These are phyloP conservation scores for Lactarius sanguifluus DNA, from an alignment of 768 basidiomycete species.

Conservation along the genomic window DNA sequence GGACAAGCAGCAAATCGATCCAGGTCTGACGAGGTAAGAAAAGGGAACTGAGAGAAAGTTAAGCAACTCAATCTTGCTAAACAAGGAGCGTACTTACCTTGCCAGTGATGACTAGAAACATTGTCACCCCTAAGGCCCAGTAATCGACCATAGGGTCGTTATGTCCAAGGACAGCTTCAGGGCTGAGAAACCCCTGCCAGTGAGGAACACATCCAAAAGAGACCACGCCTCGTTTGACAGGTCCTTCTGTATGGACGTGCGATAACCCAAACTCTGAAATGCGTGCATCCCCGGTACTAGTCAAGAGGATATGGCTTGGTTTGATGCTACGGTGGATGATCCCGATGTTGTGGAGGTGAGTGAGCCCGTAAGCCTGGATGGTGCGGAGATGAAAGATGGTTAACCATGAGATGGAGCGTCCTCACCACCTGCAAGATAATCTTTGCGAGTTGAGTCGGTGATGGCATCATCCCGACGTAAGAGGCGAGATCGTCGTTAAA, in stretches of 20 bases:
- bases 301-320: conserved; percentile 12
- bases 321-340: conserved; percentile 21
- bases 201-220: background rate
- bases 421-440: conserved; percentile 12
- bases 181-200: conserved; percentile 5
- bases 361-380: conserved; percentile 6
- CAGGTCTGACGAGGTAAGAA: background rate
- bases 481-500: background rate
- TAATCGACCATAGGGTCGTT: conserved; percentile 17
- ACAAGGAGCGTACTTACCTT: background rate
- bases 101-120: conserved; percentile 8
- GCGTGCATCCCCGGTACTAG: background rate
- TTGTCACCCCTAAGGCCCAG: conserved; percentile 18
- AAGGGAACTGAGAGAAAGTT: conserved; percentile 4
- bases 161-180: conserved; percentile 7
- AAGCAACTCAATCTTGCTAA: background rate
- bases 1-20: background rate
- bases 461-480: background rate
- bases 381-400: background rate
- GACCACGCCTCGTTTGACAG: background rate
- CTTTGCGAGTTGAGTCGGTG: background rate
- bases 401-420: background rate
- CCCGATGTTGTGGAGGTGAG: conserved; percentile 15
- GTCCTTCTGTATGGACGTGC: background rate
- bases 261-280: conserved; percentile 17